phyloP scores from a whole-genome alignment of 805 yeast species.

The Sugiyamaella valdiviana region DNA sequence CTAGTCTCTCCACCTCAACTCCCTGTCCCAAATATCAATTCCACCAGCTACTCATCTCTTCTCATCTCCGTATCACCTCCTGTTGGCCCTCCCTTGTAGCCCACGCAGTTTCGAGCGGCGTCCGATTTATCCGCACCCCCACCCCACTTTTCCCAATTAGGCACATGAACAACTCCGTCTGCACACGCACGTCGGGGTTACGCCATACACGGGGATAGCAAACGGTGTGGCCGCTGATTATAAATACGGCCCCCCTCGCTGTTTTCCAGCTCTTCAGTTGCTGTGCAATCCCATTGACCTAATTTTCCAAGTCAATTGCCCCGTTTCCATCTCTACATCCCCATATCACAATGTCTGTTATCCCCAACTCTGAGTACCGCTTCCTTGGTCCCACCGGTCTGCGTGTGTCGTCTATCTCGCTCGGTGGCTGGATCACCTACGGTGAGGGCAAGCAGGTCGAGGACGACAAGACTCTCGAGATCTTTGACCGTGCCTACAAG shows the following conservation, averaged over 20 bases:
- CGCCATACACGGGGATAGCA: background rate
- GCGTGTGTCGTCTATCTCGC: constrained; percentile 29
- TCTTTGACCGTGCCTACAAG: constrained; percentile 29
- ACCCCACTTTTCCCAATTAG: too few species aligned
- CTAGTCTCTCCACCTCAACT: background rate
- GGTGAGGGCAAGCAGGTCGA: constrained; percentile 24
- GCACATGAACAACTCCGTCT: too few species aligned
- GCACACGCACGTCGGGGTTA: too few species aligned
- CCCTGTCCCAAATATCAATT: too few species aligned
- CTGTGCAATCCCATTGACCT: background rate
- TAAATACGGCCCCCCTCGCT: background rate
- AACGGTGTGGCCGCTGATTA: background rate
- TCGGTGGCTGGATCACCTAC: constrained; percentile 32
- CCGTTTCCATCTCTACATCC: background rate
- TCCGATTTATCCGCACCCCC: too few species aligned
- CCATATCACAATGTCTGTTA: constrained; percentile 5
- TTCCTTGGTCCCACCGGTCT: constrained; percentile 31
- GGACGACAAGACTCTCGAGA: constrained; percentile 24
- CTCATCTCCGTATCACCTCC: too few species aligned
- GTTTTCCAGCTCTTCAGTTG: background rate
- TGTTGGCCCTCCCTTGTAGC: too few species aligned
- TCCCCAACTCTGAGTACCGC: constrained; percentile 24
- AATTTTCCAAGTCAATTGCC: background rate
- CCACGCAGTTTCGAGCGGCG: too few species aligned
- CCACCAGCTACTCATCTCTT: too few species aligned